Percentiles rank a stretch among this genome's conserved stretches.
These are phyloP conservation scores for Babesia microti DNA, from an alignment of 169 alveolate species.

Conservation along the genomic window DNA sequence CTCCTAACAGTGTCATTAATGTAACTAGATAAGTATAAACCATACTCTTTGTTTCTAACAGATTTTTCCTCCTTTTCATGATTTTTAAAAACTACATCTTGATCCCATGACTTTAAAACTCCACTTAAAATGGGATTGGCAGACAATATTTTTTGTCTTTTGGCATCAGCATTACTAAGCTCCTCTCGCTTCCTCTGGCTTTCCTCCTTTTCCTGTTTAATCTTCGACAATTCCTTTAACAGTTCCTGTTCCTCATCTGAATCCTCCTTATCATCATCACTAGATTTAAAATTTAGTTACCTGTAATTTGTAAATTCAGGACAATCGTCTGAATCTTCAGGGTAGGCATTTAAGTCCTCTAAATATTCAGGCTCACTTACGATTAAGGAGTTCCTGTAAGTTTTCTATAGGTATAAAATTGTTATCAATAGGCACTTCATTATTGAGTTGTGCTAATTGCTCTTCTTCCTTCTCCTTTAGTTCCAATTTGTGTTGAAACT, in stretches of 20 bases:
- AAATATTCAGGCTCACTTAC: too few relatives aligned
- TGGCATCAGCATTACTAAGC: constrained; percentile 24
- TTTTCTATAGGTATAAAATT: constrained; percentile 40
- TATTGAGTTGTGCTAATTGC: constrained; percentile 21
- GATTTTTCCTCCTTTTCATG: constrained; percentile 22
- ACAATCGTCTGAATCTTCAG: constrained; percentile 51
- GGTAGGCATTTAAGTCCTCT: constrained; percentile 40
- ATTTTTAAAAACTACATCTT: constrained; percentile 44
- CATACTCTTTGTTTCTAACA: constrained; percentile 18
- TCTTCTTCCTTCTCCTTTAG: constrained; percentile 23
- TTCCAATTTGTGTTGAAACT: constrained; percentile 21
- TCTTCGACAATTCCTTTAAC: constrained; percentile 80
- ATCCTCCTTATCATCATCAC: constrained; percentile 31
- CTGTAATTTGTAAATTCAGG: constrained; percentile 2
- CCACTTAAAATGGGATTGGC: constrained; percentile 36
- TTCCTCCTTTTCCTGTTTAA: constrained; percentile 77
- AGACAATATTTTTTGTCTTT: constrained; percentile 20
- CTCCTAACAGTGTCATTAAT: constrained; percentile 88
- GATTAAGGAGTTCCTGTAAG: constrained; percentile 33
- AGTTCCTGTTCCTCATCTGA: constrained; percentile 77
- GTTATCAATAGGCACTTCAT: constrained; percentile 26
- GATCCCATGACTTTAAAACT: constrained; percentile 30
- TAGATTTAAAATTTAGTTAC: constrained; percentile 11
- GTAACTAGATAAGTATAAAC: constrained; percentile 17
- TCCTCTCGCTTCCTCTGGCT: constrained; percentile 58